Conservation (phyloP, 768 basidiomycete genomes). For the Pholiota conissans region DNA sequence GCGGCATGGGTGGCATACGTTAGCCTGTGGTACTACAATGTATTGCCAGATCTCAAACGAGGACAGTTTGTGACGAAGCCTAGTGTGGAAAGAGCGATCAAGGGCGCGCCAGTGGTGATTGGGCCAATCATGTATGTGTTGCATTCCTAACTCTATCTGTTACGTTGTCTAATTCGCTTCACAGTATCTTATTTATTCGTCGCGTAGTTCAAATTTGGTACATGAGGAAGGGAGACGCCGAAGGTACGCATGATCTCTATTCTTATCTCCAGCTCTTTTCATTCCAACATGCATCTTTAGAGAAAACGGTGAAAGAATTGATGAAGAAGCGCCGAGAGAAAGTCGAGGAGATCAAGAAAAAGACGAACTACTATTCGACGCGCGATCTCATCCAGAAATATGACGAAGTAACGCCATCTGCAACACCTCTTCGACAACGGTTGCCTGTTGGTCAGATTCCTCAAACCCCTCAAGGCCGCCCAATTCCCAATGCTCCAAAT, state of each 20-base stretch:
- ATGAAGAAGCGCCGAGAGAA: constrained; percentile 80
- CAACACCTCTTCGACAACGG: constrained; percentile 45
- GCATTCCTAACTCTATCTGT: background rate
- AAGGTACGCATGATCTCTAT: constrained; percentile 52
- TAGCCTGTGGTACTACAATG: constrained; percentile 68
- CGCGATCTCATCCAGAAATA: constrained; percentile 89
- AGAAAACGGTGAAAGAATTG: constrained; percentile 73
- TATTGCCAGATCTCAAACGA: constrained; percentile 45
- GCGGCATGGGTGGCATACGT: constrained; percentile 73
- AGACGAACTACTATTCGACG: constrained; percentile 94
- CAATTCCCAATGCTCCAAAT: constrained; percentile 16
- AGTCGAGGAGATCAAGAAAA: constrained; percentile 96
- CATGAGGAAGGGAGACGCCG: constrained; percentile 71
- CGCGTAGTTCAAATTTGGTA: constrained; percentile 87
- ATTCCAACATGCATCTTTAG: constrained; percentile 37
- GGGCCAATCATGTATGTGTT: constrained; percentile 77
- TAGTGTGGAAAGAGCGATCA: constrained; percentile 41
- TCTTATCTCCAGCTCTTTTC: background rate
- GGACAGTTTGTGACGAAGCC: constrained; percentile 22
- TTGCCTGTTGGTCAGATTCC: constrained; percentile 28
- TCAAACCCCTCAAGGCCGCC: constrained; percentile 33
- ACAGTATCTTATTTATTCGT: constrained; percentile 68
- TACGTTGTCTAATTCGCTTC: constrained; percentile 6
- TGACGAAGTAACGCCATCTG: constrained; percentile 55
- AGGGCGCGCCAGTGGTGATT: constrained; percentile 59